These are phyloP conservation scores for Nakaseomyces uthaithaninus DNA, from an alignment of 1,139 yeast genomes.

Conservation along the genomic window DNA sequence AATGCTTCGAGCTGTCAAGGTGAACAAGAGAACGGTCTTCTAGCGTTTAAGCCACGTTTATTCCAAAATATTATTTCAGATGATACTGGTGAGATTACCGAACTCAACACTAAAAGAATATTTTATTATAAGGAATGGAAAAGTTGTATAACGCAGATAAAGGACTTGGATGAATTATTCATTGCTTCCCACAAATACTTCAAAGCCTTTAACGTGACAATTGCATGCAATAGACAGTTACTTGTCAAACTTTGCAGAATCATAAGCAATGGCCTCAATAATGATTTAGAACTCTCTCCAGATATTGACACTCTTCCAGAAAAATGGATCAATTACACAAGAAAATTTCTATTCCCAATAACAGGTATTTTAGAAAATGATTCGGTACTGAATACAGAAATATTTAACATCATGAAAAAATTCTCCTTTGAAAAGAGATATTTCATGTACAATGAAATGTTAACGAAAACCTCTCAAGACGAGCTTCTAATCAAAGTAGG, in stretches of 20 bases:
- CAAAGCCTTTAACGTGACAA: conserved; percentile 47
- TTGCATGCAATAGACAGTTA: conserved; percentile 42
- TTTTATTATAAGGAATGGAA: conserved; percentile 53
- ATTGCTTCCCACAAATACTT: conserved; percentile 42
- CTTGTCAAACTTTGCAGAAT: conserved; percentile 57
- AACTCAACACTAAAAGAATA: conserved; percentile 25
- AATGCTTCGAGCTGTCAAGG: conserved; percentile 10
- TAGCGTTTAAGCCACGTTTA: conserved; percentile 23
- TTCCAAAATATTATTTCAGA: conserved; percentile 28
- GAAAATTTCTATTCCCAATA: conserved; percentile 63
- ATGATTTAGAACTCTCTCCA: conserved; percentile 19
- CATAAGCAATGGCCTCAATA: conserved; percentile 37
- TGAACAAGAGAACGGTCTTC: conserved; percentile 21
- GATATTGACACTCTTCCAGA: conserved; percentile 19
- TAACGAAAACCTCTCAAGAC: conserved; percentile 46
- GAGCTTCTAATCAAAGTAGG: conserved; percentile 54
- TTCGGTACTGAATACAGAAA: conserved; percentile 54
- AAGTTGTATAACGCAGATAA: conserved; percentile 35
- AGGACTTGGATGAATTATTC: conserved; percentile 41
- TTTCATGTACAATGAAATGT: conserved; percentile 77
- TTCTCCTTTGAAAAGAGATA: conserved; percentile 62
- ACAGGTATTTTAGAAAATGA: conserved; percentile 54
- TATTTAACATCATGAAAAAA: conserved; percentile 45
- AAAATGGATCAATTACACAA: conserved; percentile 54
- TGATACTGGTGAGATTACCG: conserved; percentile 34